Evolutionary conservation across 306 rosid genomes (phyloP), one percentile per base, ranked within the genome.

Genomic region (Casuarina equisetifolia): DNA sequence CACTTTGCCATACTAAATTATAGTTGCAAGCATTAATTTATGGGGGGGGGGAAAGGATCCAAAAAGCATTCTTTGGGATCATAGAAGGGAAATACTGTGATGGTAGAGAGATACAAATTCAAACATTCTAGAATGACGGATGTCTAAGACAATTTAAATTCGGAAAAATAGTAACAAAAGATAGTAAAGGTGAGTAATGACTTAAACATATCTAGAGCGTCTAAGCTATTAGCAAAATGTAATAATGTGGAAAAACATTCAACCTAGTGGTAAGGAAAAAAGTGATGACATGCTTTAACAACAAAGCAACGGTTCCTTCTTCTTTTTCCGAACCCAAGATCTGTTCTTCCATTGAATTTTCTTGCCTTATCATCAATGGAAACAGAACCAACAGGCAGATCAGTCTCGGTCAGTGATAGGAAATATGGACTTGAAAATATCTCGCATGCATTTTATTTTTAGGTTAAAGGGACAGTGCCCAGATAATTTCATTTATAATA

Each of bases 231-330:
- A 52, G 46, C 49, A 51, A 76, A 36, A 48, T 63, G 63, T 36
- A 49, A 35, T 43, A 53, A 72, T 17, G 67, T 40, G 44, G n/a
- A 51, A 67, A 66, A 66, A 80, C 67, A n/a, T 51, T 78, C 35
- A 79, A 94, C 99, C 97, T 95, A 97, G 82, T 95, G 99, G 74
- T 92, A 95, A 51, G 92, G 97, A 85, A 95, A 95, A 49, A 97
- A 64, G n/a, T 91, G 91, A 13, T 97, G 90, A 1, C 97, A 89
- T n/a, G 97, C 88, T 13, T 96, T 92, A 68, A 95, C 77, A 53
- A 92, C 97, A 82, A 88, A 77, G 87, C 97, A 91, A 49, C 89
- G 80, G 79, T 92, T 92, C 42, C 73, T 78, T 84, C 82, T 92
- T 80, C 96, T 85, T 78, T 83, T 51, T 57, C 97, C 99, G 82